phyloP scores from a whole-genome alignment of 1,284 basidiomycete genomes.

The Lignosus rhinocerotis region DNA sequence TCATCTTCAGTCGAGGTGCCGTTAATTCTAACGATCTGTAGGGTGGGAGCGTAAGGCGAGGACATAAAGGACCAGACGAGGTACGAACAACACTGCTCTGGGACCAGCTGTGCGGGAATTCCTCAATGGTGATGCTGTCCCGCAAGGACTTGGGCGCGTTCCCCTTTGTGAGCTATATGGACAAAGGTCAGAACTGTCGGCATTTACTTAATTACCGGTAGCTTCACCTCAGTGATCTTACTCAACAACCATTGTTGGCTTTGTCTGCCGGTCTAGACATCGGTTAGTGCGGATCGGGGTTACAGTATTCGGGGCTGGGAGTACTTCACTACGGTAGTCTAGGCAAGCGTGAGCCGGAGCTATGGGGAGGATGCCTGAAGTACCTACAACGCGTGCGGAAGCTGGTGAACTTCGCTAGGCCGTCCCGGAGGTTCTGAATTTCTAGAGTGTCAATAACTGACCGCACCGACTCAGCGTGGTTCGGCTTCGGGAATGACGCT shows the following conservation, averaged over 20 bases:
- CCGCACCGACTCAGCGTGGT: slow-evolving; percentile 56
- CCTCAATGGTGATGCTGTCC: slow-evolving; percentile 63
- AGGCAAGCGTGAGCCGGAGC: slow-evolving; percentile 26
- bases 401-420: slow-evolving; percentile 73
- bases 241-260: slow-evolving; percentile 85
- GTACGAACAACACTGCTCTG: slow-evolving; percentile 85
- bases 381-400: slow-evolving; percentile 70
- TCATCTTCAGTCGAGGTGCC: slow-evolving; percentile 64
- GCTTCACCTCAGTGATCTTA: slow-evolving; percentile 66
- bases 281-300: slow-evolving; percentile 12
- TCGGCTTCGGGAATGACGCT: slow-evolving; percentile 60
- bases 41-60: slow-evolving; percentile 10
- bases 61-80: slow-evolving; percentile 10
- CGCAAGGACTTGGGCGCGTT: slow-evolving; percentile 58
- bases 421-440: slow-evolving; percentile 64
- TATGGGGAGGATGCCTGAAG: neutral
- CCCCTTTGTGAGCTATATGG: slow-evolving; percentile 61
- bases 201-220: slow-evolving; percentile 9
- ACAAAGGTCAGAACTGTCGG: slow-evolving; percentile 8
- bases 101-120: slow-evolving; percentile 90
- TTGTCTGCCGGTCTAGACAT: slow-evolving; percentile 66
- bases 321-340: slow-evolving; percentile 82
- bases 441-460: slow-evolving; percentile 67
- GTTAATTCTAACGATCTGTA: slow-evolving; percentile 70
- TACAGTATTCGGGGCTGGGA: slow-evolving; percentile 7